Conservation (phyloP, 441 rosid genomes). For the Iberis amara region DNA sequence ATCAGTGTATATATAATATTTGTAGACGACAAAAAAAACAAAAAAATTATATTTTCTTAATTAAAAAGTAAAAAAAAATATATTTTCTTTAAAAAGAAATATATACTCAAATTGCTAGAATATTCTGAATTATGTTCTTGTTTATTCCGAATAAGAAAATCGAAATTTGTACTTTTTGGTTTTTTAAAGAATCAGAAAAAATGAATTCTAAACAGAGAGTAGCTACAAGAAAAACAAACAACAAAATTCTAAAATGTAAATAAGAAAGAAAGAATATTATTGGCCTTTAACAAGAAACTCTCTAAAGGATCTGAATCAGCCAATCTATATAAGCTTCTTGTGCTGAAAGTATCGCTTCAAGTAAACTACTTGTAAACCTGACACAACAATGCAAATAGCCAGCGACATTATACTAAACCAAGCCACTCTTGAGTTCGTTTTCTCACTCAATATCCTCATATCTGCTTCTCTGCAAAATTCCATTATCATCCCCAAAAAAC, state of each 20-base stretch:
- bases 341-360: conserved; percentile 75
- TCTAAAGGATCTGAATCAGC: not conserved
- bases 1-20: too few species aligned
- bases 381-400: conserved; percentile 60
- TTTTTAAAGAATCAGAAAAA: too few species aligned
- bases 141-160: too few species aligned
- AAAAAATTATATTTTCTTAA: too few species aligned
- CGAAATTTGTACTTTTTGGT: too few species aligned
- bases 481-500: not conserved
- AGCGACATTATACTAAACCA: conserved; percentile 71
- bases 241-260: not conserved
- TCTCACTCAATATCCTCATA: conserved; percentile 65
- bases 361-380: conserved; percentile 60
- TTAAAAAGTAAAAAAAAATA: too few species aligned
- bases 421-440: conserved; percentile 62
- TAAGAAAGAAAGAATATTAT: not conserved
- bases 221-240: too few species aligned
- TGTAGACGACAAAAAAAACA: too few species aligned
- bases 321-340: conserved; percentile 67
- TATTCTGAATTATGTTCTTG: too few species aligned
- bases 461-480: conserved; percentile 66
- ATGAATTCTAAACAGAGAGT: too few species aligned
- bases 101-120: too few species aligned
- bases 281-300: not conserved
- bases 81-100: too few species aligned